Percentiles rank a stretch among this genome's conserved stretches.
Evolutionary conservation across 75 land plant species (phyloP).

Genomic region (Cryptomeria japonica): DNA sequence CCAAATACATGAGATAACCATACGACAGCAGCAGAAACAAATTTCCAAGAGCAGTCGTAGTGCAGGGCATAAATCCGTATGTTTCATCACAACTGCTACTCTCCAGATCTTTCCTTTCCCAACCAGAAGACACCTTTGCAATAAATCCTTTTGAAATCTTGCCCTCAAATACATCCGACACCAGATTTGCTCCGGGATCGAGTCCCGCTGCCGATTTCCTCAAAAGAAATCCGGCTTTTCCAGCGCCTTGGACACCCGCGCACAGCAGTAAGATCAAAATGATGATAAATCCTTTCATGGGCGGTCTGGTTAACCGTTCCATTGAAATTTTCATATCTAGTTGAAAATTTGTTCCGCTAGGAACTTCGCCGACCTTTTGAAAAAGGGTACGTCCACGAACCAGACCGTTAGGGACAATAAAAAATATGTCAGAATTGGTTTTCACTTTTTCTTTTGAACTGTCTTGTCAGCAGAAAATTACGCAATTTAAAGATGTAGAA

Average conservation of each 20-base stretch:
- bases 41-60: slow-evolving; percentile 57
- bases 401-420: no score
- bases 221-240: neutral
- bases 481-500: no score
- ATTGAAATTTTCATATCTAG: neutral
- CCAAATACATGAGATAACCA: slow-evolving; percentile 66
- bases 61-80: slow-evolving; percentile 87
- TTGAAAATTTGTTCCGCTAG: neutral
- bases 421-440: no score
- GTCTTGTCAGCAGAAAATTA: no score
- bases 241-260: neutral
- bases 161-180: neutral
- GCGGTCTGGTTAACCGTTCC: neutral
- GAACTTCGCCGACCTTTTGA: neutral
- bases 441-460: no score
- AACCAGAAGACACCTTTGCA: neutral
- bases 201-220: neutral
- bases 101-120: neutral
- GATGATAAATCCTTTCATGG: neutral
- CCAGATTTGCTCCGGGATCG: no score
- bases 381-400: neutral
- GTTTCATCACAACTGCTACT: slow-evolving; percentile 56
- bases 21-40: slow-evolving; percentile 58
- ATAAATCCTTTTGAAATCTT: neutral
- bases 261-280: neutral